Percentiles rank a stretch among this genome's conserved stretches.
phyloP scores from a whole-genome alignment of 2,329 filamentous ascomycete genomes.

The Knufia fluminis region DNA sequence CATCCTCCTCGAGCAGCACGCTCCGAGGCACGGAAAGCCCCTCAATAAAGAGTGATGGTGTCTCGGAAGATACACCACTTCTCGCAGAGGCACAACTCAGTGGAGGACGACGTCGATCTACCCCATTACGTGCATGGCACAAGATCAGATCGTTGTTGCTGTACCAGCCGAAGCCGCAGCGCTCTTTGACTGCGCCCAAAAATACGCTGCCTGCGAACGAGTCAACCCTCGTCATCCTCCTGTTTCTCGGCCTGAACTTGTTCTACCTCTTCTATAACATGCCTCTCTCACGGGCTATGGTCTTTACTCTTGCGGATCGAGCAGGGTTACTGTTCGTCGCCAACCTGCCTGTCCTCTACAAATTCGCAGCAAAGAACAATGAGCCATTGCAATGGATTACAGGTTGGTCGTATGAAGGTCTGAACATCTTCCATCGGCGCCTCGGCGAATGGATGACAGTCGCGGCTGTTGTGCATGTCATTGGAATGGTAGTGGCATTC shows the following conservation, averaged over 20 bases:
- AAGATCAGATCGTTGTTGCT: slow-evolving; percentile 31
- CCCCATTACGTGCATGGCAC: background rate
- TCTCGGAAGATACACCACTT: background rate
- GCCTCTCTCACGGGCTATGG: slow-evolving; percentile 38
- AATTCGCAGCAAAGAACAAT: slow-evolving; percentile 55
- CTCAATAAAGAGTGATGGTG: slow-evolving; percentile 12
- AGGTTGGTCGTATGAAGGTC: slow-evolving; percentile 55
- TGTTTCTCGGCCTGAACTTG: slow-evolving; percentile 46
- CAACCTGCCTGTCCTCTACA: slow-evolving; percentile 47
- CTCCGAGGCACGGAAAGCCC: slow-evolving; percentile 15
- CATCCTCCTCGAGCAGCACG: slow-evolving; percentile 20
- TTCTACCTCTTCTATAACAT: slow-evolving; percentile 50
- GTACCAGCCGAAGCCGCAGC: slow-evolving; percentile 50
- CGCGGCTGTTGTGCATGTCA: slow-evolving; percentile 48
- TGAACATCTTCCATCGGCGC: slow-evolving; percentile 57
- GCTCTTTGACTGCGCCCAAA: slow-evolving; percentile 39
- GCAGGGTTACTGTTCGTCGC: slow-evolving; percentile 45
- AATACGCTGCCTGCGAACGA: slow-evolving; percentile 50
- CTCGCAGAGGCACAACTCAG: slow-evolving; percentile 1
- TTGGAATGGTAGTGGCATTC: slow-evolving; percentile 48
- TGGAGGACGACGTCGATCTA: slow-evolving; percentile 9
- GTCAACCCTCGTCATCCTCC: slow-evolving; percentile 43
- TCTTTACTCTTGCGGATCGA: slow-evolving; percentile 52
- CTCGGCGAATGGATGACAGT: slow-evolving; percentile 54
- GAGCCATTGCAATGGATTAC: slow-evolving; percentile 54